Conservation (phyloP, 345 rosid species). For the Eucalyptus regnans region DNA sequence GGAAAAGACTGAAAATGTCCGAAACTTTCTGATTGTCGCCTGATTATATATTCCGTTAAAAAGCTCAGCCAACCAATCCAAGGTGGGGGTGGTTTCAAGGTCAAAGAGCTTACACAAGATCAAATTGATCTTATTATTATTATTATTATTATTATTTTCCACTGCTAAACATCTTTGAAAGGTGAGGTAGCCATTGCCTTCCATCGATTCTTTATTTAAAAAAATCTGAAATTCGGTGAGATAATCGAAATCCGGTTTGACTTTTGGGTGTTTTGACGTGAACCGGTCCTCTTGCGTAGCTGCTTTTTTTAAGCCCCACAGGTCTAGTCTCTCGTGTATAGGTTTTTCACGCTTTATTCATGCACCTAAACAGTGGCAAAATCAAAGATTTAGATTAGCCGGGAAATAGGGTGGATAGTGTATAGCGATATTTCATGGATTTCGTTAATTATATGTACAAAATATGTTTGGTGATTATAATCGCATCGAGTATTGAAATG, state of each 20-base stretch:
- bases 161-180: background rate
- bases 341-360: background rate
- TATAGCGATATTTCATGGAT: background rate
- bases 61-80: background rate
- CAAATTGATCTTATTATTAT: background rate
- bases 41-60: background rate
- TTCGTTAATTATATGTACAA: rapidly evolving
- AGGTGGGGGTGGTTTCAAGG: background rate
- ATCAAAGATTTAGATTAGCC: background rate
- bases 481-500: background rate
- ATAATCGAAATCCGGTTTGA: background rate
- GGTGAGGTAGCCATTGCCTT: background rate
- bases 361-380: background rate
- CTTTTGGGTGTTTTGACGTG: background rate
- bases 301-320: background rate
- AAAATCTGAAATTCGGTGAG: background rate
- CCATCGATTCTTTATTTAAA: background rate
- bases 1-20: background rate
- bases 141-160: background rate
- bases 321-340: background rate
- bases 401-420: background rate
- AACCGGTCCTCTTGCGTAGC: background rate
- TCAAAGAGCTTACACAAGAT: background rate
- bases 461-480: background rate
- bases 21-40: background rate